Conservation (phyloP, 2,329 filamentous ascomycete species). For the Neopestalotiopsis rosae region DNA sequence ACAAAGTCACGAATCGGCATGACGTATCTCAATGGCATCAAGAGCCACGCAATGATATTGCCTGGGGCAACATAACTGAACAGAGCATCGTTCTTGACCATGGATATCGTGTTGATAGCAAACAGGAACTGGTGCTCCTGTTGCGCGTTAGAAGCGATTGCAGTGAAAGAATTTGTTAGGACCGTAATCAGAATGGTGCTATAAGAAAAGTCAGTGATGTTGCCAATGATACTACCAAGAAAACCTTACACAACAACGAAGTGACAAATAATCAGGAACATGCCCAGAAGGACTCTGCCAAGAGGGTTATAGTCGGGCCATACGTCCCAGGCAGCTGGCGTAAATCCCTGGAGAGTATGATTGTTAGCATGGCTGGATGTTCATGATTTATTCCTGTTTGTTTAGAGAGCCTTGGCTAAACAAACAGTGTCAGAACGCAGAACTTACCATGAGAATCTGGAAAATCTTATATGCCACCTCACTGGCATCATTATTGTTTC, state of each 20-base stretch:
- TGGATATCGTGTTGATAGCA: conserved; percentile 94
- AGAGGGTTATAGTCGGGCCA: conserved; percentile 77
- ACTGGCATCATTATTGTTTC: conserved; percentile 70
- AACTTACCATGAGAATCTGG: conserved; percentile 78
- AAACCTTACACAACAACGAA: conserved; percentile 77
- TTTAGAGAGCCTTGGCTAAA: not conserved
- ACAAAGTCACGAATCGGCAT: conserved; percentile 85
- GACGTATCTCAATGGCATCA: conserved; percentile 81
- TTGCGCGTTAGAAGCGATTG: conserved; percentile 89
- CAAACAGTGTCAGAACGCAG: not conserved
- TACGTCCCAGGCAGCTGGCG: conserved; percentile 93
- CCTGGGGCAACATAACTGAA: conserved; percentile 93
- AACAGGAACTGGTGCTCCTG: conserved; percentile 94
- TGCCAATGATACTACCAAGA: not conserved
- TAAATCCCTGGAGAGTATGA: conserved; percentile 66
- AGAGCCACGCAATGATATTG: conserved; percentile 88
- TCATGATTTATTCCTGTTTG: not conserved
- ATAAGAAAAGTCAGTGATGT: not conserved
- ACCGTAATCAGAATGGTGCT: conserved; percentile 92
- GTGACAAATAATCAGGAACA: conserved; percentile 94
- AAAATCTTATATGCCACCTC: conserved; percentile 90
- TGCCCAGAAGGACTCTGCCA: conserved; percentile 74
- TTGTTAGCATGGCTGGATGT: not conserved
- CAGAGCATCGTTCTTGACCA: conserved; percentile 96
- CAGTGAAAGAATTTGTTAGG: conserved; percentile 96